Percentiles rank a stretch among this genome's conserved stretches.
These are phyloP conservation scores for Xylariaceae sp. DNA, from an alignment of 2,329 filamentous ascomycete species.

Conservation along the genomic window DNA sequence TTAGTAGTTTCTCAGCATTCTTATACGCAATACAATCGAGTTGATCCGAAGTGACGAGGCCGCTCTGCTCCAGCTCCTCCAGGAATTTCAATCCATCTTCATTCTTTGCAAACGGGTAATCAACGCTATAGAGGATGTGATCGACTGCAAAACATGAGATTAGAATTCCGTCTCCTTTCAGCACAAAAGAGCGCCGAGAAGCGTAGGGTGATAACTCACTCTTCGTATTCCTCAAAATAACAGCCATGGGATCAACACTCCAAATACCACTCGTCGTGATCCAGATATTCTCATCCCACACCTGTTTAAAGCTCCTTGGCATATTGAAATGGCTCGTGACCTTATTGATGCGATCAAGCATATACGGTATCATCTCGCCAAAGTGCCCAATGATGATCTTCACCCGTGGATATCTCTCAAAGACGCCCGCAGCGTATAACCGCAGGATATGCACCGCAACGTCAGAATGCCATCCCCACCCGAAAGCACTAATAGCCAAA, in stretches of 20 bases:
- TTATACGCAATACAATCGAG: conserved; percentile 34
- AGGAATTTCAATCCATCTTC: conserved; percentile 48
- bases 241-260: conserved; percentile 46
- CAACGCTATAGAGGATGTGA: conserved; percentile 53
- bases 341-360: conserved; percentile 44
- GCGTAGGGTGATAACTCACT: conserved; percentile 4
- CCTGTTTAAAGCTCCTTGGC: conserved; percentile 41
- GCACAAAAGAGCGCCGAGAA: neutral
- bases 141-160: conserved; percentile 31
- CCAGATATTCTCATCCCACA: conserved; percentile 57
- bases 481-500: conserved; percentile 20
- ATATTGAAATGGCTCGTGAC: conserved; percentile 12
- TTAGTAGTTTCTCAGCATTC: conserved; percentile 14
- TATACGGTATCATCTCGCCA: conserved; percentile 52
- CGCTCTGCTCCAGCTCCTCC: conserved; percentile 46
- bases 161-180: neutral
- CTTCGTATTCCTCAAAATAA: conserved; percentile 41
- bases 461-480: conserved; percentile 38
- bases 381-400: conserved; percentile 41
- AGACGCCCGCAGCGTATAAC: conserved; percentile 27
- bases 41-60: conserved; percentile 46
- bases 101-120: conserved; percentile 55
- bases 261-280: conserved; percentile 56
- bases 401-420: conserved; percentile 36
- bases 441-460: conserved; percentile 35